These are phyloP conservation scores for Dissoconium aciculare DNA, from an alignment of 2,329 filamentous ascomycete species.

Conservation along the genomic window DNA sequence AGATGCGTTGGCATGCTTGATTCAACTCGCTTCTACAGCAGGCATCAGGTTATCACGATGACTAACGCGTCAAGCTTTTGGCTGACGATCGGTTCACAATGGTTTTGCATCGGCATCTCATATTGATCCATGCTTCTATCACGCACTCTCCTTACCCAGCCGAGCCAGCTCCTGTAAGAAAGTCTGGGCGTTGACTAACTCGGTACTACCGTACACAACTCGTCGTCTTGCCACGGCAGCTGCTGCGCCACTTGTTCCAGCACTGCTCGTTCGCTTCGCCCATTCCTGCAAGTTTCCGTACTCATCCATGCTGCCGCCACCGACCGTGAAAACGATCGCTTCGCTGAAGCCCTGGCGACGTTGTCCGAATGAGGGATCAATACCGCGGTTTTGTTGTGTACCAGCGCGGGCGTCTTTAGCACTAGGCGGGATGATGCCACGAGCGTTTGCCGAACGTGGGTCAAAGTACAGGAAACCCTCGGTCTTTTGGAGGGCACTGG, in stretches of 20 bases:
- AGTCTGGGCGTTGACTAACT: conserved; percentile 47
- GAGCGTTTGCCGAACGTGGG: conserved; percentile 78
- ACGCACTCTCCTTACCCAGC: conserved; percentile 41
- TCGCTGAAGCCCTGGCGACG: conserved; percentile 26
- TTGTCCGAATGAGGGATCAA: conserved; percentile 14
- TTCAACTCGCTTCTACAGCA: too few relatives aligned
- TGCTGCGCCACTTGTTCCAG: conserved; percentile 18
- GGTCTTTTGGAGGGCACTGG: conserved; percentile 86
- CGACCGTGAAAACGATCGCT: conserved; percentile 34
- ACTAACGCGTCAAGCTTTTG: too few relatives aligned
- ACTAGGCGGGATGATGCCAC: conserved; percentile 77
- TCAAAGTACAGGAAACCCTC: conserved; percentile 97
- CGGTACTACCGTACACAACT: conserved; percentile 90
- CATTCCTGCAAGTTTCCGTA: conserved; percentile 96
- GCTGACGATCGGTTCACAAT: too few relatives aligned
- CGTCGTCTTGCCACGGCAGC: conserved; percentile 50
- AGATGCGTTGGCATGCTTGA: too few relatives aligned
- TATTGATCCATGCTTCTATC: conserved; percentile 8
- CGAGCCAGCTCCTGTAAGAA: conserved; percentile 45
- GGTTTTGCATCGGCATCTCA: too few relatives aligned
- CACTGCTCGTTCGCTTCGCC: conserved; percentile 58
- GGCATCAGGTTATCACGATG: too few relatives aligned
- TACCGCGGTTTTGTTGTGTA: conserved; percentile 23
- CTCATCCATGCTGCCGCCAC: conserved; percentile 96
- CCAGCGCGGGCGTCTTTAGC: conserved; percentile 32